These are phyloP conservation scores for Stachybotrys elegans DNA, from an alignment of 2,329 filamentous ascomycete genomes.

Conservation along the genomic window DNA sequence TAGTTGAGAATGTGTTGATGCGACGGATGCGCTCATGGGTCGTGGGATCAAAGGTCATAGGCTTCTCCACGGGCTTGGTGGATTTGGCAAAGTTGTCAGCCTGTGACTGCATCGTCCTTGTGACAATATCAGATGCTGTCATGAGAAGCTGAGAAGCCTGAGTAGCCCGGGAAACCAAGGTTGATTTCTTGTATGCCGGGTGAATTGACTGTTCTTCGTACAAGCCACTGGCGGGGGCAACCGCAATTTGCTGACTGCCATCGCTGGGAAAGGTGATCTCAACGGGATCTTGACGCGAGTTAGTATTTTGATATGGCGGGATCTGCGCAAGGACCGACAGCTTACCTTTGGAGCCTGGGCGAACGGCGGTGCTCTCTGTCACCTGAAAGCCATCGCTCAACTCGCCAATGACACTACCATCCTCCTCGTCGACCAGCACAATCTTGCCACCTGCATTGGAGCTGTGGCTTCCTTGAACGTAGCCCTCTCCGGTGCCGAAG, in stretches of 20 bases:
- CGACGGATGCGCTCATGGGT: slow-evolving; percentile 83
- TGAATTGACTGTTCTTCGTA: slow-evolving; percentile 71
- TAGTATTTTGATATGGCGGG: not conserved
- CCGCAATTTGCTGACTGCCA: slow-evolving; percentile 57
- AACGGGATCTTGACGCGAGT: slow-evolving; percentile 57
- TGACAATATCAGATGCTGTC: slow-evolving; percentile 74
- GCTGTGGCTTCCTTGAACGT: slow-evolving; percentile 59
- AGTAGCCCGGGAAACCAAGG: slow-evolving; percentile 79
- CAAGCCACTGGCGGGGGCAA: slow-evolving; percentile 49
- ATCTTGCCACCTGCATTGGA: slow-evolving; percentile 60
- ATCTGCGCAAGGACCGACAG: not conserved
- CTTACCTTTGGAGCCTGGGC: slow-evolving; percentile 87
- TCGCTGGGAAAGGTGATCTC: slow-evolving; percentile 70
- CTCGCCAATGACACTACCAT: slow-evolving; percentile 92
- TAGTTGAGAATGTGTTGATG: slow-evolving; percentile 79
- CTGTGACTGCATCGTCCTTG: slow-evolving; percentile 69
- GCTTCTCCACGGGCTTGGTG: slow-evolving; percentile 71
- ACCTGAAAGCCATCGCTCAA: slow-evolving; percentile 77
- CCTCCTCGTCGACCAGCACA: slow-evolving; percentile 90
- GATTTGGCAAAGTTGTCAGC: slow-evolving; percentile 78
- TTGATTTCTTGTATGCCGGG: slow-evolving; percentile 85
- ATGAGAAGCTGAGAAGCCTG: slow-evolving; percentile 89
- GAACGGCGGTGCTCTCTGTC: slow-evolving; percentile 68
- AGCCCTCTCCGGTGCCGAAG: slow-evolving; percentile 75
- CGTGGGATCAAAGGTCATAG: slow-evolving; percentile 80